Percentiles rank a stretch among this genome's conserved stretches.
phyloP scores from a whole-genome alignment of 306 rosid genomes.

The Pyrus communis region DNA sequence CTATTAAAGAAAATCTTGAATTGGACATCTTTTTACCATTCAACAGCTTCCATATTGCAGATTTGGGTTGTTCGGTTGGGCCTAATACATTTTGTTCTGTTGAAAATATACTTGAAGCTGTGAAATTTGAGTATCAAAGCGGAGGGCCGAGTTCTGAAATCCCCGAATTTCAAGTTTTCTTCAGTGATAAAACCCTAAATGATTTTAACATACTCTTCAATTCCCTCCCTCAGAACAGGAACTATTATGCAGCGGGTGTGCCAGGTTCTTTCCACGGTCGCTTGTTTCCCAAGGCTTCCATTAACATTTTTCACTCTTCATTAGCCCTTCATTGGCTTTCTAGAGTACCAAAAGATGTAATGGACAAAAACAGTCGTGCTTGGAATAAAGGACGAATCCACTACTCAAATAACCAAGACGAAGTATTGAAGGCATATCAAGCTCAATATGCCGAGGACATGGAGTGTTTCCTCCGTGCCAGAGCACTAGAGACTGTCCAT shows the following conservation, averaged over 20 bases:
- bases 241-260: too few relatives aligned
- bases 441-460: constrained; percentile 1
- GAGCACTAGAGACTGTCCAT: too few relatives aligned
- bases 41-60: neutral
- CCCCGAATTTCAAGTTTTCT: constrained; percentile 31
- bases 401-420: neutral
- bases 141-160: neutral
- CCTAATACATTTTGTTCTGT: neutral
- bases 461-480: too few relatives aligned
- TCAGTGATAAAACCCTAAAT: constrained; percentile 17
- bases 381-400: constrained; percentile 22
- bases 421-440: constrained; percentile 19
- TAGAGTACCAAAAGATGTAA: neutral
- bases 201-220: neutral
- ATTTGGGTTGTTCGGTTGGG: neutral
- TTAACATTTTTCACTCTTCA: too few relatives aligned
- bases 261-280: too few relatives aligned
- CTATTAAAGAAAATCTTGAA: neutral
- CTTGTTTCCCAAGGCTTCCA: too few relatives aligned
- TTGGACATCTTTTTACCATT: neutral
- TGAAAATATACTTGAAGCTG: neutral
- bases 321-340: too few relatives aligned
- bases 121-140: neutral
- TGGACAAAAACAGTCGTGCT: constrained; percentile 2
- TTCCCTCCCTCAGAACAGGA: too few relatives aligned